Conservation (phyloP, 2,329 filamentous ascomycete species). For the Myriangium duriaei region DNA sequence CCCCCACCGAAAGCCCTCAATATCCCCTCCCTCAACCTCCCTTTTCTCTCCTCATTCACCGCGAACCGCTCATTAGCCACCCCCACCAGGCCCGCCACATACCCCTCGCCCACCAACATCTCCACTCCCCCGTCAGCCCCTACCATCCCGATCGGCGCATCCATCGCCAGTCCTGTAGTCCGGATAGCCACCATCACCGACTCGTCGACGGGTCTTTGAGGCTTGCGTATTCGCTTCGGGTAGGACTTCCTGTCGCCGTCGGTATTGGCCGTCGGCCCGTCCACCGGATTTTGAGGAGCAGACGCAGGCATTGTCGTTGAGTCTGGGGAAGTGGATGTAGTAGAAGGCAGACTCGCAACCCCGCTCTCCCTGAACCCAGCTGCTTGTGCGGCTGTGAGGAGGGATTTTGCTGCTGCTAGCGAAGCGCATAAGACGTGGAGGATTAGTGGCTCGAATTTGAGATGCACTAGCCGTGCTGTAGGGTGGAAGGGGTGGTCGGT, state of each 20-base stretch:
- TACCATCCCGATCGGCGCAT: slow-evolving; percentile 60
- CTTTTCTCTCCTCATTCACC: slow-evolving; percentile 56
- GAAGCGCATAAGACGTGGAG: slow-evolving; percentile 76
- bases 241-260: slow-evolving; percentile 8
- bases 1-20: neutral
- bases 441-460: slow-evolving; percentile 96
- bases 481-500: neutral
- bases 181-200: slow-evolving; percentile 71
- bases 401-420: slow-evolving; percentile 56
- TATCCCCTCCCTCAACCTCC: slow-evolving; percentile 39
- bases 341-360: slow-evolving; percentile 50
- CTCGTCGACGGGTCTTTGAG: slow-evolving; percentile 21
- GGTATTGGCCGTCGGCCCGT: slow-evolving; percentile 1
- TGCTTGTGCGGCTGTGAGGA: slow-evolving; percentile 62
- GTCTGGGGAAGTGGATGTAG: slow-evolving; percentile 8
- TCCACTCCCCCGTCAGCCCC: slow-evolving; percentile 30
- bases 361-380: slow-evolving; percentile 88
- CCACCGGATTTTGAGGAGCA: neutral
- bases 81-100: slow-evolving; percentile 53
- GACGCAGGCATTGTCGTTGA: slow-evolving; percentile 15
- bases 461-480: slow-evolving; percentile 43
- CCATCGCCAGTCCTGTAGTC: slow-evolving; percentile 68
- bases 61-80: slow-evolving; percentile 65
- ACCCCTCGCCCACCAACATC: slow-evolving; percentile 50
- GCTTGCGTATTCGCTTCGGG: slow-evolving; percentile 4